Evolutionary conservation across 805 yeast genomes (phyloP).

Genomic region (Sporopachydermia quercuum): DNA sequence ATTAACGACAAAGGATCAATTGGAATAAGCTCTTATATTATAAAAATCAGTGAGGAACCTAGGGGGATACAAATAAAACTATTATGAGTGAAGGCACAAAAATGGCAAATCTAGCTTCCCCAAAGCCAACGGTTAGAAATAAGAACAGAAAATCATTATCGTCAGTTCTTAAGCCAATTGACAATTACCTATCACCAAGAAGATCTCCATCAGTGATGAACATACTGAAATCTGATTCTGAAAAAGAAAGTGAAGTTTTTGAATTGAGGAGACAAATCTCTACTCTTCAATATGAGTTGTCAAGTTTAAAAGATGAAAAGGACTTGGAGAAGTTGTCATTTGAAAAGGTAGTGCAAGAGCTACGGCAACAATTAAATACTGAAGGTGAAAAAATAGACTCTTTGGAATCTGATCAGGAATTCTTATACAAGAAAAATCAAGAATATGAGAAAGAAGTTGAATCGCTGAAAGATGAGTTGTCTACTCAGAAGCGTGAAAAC

Average conservation of each 20-base stretch:
- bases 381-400: constrained; percentile 20
- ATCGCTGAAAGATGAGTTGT: constrained; percentile 14
- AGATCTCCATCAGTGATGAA: neutral
- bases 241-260: constrained; percentile 6
- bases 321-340: constrained; percentile 20
- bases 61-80: no score
- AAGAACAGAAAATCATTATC: constrained; percentile 8
- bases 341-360: constrained; percentile 17
- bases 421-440: constrained; percentile 21
- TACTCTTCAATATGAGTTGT: constrained; percentile 22
- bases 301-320: constrained; percentile 23
- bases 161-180: neutral
- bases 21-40: no score
- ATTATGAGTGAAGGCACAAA: no score
- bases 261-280: constrained; percentile 13
- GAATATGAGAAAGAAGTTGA: constrained; percentile 16
- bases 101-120: no score
- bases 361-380: constrained; percentile 16
- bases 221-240: neutral
- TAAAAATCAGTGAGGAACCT: no score
- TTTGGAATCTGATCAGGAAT: constrained; percentile 22
- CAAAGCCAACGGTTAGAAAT: no score
- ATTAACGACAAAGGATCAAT: no score
- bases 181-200: neutral
- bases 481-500: constrained; percentile 12